A percentile compares a stretch with the other conserved stretches of the same genome.
Evolutionary conservation across 495 filamentous ascomycete genomes (phyloP).

Genomic region (Sordaria brevicollis): DNA sequence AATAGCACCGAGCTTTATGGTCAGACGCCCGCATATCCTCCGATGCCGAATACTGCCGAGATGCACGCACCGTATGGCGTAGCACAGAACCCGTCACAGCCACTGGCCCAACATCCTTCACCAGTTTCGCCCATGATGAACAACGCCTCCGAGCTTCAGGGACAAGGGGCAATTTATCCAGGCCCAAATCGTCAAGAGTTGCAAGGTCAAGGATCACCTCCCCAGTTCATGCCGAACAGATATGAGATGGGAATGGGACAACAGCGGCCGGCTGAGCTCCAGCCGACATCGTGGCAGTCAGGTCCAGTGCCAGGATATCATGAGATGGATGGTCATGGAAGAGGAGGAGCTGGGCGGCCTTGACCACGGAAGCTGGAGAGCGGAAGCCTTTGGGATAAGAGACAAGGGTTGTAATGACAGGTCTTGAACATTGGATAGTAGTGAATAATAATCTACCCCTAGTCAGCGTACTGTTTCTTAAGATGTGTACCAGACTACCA

Average conservation of each 20-base stretch:
- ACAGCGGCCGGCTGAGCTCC: constrained; percentile 12
- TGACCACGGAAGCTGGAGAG: background rate
- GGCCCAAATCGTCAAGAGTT: constrained; percentile 4
- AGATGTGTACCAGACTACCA: background rate
- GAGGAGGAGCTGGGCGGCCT: constrained; percentile 3
- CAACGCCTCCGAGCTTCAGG: constrained; percentile 9
- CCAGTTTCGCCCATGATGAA: background rate
- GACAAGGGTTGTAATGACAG: background rate
- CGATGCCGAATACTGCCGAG: constrained; percentile 7
- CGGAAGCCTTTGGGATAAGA: too few species aligned
- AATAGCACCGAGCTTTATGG: constrained; percentile 10
- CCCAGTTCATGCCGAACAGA: constrained; percentile 2
- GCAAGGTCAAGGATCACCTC: constrained; percentile 2
- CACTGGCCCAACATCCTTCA: background rate
- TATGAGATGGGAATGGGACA: constrained; percentile 14
- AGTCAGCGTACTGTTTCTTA: too few species aligned
- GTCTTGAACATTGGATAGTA: background rate
- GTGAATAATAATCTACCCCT: background rate
- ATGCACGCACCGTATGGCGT: constrained; percentile 5
- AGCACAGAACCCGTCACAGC: background rate
- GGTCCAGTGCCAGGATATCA: constrained; percentile 25
- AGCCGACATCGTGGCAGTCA: constrained; percentile 27
- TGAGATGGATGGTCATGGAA: constrained; percentile 27
- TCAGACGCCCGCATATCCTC: constrained; percentile 6
- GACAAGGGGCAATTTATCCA: constrained; percentile 9